These are phyloP conservation scores for Malassezia sp. DNA, from an alignment of 1,284 basidiomycete genomes.

Conservation along the genomic window DNA sequence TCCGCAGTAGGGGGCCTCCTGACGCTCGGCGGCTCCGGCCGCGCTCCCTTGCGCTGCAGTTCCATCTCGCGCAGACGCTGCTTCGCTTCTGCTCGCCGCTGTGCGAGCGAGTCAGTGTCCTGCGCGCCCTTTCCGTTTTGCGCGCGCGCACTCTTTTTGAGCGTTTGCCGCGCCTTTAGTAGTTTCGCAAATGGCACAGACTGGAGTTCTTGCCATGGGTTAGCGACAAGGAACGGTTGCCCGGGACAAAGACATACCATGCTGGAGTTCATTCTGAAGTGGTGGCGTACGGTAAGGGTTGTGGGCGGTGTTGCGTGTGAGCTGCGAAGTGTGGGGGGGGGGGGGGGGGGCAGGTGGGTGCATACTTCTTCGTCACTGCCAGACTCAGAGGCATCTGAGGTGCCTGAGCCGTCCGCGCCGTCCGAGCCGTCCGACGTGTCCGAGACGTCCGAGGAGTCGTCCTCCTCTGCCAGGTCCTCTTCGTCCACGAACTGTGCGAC, in stretches of 20 bases:
- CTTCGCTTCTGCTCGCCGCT: constrained; percentile 19
- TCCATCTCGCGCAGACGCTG: constrained; percentile 10
- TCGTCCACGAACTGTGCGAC: constrained; percentile 31
- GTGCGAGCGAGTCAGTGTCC: constrained; percentile 18
- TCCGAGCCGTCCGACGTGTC: not conserved
- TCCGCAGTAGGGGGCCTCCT: constrained; percentile 2
- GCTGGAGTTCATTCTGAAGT: not conserved
- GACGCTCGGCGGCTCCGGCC: constrained; percentile 9
- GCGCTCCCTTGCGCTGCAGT: constrained; percentile 6
- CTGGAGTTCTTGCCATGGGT: constrained; percentile 5
- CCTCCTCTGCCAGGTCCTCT: constrained; percentile 50
- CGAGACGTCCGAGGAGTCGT: constrained; percentile 21
- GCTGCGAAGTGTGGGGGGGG: too few species aligned
- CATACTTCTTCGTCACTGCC: not conserved
- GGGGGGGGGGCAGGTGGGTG: constrained; percentile 15
- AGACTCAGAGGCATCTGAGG: not conserved
- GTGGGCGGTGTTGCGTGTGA: too few species aligned
- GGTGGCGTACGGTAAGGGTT: too few species aligned
- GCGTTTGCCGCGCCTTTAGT: constrained; percentile 14
- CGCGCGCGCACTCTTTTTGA: not conserved
- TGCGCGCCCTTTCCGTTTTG: constrained; percentile 17
- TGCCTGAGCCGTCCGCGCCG: not conserved
- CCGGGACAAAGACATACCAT: not conserved
- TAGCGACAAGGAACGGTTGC: too few species aligned
- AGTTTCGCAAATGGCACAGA: constrained; percentile 7